Evolutionary conservation across 441 rosid species (phyloP).

Genomic region (Adansonia rubrostipa): DNA sequence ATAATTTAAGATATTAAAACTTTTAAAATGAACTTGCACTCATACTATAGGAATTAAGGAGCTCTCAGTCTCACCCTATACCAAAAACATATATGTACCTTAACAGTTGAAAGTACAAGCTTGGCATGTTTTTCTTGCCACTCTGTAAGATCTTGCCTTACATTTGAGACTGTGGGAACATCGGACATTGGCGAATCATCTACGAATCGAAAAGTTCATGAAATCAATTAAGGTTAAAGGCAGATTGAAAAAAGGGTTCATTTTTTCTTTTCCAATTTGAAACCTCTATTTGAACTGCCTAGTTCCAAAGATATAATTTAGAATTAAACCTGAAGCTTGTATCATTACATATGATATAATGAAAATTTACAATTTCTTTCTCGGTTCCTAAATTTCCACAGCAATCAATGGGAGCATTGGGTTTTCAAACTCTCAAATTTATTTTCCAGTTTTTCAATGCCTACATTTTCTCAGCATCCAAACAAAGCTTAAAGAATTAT

Average conservation of each 20-base stretch:
- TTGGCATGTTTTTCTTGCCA: conserved; percentile 54
- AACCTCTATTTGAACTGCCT: neutral
- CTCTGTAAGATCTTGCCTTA: conserved; percentile 51
- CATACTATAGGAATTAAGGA: neutral
- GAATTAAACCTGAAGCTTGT: conserved; percentile 2
- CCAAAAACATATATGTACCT: conserved; percentile 29
- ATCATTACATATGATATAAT: neutral
- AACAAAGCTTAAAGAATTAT: neutral
- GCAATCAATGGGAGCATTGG: neutral
- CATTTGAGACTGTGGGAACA: conserved; percentile 45
- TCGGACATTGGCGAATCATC: conserved; percentile 47
- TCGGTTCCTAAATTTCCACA: neutral
- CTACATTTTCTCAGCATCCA: conserved; percentile 19
- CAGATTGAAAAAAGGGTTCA: neutral
- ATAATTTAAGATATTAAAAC: neutral
- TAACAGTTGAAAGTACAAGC: conserved; percentile 47
- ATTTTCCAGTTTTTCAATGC: neutral
- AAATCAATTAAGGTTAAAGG: neutral
- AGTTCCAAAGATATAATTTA: neutral
- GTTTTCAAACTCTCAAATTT: conserved; percentile 10
- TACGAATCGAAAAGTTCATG: conserved; percentile 26
- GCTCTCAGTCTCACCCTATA: neutral
- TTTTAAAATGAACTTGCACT: neutral
- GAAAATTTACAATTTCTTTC: neutral
- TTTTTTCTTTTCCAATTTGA: neutral